Percentiles rank a stretch among this genome's conserved stretches.
Conservation (phyloP, 2,329 filamentous ascomycete genomes). For the Periconia macrospinosa region DNA sequence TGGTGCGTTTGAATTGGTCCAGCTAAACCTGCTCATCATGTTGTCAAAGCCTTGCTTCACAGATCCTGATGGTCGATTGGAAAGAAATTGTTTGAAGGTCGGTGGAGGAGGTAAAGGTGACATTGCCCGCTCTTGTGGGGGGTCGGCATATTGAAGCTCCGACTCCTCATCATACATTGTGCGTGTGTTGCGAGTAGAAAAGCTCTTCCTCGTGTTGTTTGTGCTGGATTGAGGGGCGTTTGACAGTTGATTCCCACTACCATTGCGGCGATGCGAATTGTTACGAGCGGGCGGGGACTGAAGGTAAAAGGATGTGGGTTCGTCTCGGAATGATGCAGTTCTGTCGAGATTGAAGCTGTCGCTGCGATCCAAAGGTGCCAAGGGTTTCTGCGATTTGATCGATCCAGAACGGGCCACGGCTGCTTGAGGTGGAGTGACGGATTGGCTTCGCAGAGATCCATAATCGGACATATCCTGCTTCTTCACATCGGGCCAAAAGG, state of each 20-base stretch:
- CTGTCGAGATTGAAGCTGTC: conserved; percentile 27
- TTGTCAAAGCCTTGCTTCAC: conserved; percentile 27
- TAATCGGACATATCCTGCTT: conserved; percentile 21
- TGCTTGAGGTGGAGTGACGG: conserved; percentile 28
- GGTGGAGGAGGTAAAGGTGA: conserved; percentile 35
- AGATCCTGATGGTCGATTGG: conserved; percentile 37
- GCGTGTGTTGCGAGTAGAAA: conserved; percentile 36
- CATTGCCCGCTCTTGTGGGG: conserved; percentile 16
- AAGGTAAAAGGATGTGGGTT: conserved; percentile 29
- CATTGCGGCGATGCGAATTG: conserved; percentile 31
- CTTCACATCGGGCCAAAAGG: conserved; percentile 26
- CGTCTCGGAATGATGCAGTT: conserved; percentile 9
- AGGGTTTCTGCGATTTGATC: conserved; percentile 28
- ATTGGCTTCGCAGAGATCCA: conserved; percentile 22
- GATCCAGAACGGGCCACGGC: conserved; percentile 31
- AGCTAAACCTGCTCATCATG: conserved; percentile 41
- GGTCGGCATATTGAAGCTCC: conserved; percentile 25
- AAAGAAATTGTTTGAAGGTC: conserved; percentile 43
- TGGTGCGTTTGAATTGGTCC: conserved; percentile 45
- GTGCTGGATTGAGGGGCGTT: conserved; percentile 32
- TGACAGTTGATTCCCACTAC: conserved; percentile 36
- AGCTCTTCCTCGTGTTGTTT: conserved; percentile 26
- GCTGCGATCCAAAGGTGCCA: conserved; percentile 31
- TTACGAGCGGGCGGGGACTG: conserved; percentile 20
- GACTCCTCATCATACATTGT: conserved; percentile 27